phyloP scores from a whole-genome alignment of 2,329 filamentous ascomycete genomes.

The Nemania sp. region DNA sequence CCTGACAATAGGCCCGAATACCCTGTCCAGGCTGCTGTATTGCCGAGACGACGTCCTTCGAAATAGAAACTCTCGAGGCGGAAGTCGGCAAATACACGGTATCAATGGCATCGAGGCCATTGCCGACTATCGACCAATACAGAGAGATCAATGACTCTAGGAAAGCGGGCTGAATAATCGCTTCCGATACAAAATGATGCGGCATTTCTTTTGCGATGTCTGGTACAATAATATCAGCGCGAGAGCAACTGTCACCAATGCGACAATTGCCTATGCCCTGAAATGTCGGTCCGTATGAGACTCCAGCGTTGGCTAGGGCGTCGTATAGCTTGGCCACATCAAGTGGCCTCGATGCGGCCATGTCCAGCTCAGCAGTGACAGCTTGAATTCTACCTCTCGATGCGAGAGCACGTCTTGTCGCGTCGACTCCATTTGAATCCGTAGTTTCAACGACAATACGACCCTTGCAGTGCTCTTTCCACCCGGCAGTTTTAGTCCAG shows the following conservation, averaged over 20 bases:
- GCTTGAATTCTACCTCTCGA: constrained; percentile 39
- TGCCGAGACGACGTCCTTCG: constrained; percentile 36
- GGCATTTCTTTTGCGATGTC: constrained; percentile 49
- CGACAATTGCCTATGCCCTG: constrained; percentile 54
- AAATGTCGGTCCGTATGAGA: constrained; percentile 56
- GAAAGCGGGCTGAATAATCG: constrained; percentile 45
- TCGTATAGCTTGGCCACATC: constrained; percentile 50
- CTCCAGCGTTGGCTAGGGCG: constrained; percentile 50
- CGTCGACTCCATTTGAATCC: constrained; percentile 49
- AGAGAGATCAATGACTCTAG: constrained; percentile 48
- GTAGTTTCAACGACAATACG: constrained; percentile 48
- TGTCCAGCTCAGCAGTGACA: constrained; percentile 38
- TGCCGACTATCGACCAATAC: constrained; percentile 47
- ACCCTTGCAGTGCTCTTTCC: constrained; percentile 64
- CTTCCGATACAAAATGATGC: constrained; percentile 41
- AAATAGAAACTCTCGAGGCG: constrained; percentile 46
- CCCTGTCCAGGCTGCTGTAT: constrained; percentile 38
- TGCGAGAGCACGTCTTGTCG: constrained; percentile 38
- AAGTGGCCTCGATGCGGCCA: constrained; percentile 38
- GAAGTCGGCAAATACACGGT: constrained; percentile 51
- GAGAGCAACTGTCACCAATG: constrained; percentile 43
- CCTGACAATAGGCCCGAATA: constrained; percentile 45
- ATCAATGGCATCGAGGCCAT: constrained; percentile 38
- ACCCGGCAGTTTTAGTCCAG: constrained; percentile 55
- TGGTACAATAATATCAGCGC: constrained; percentile 43